A percentile compares a stretch with the other conserved stretches of the same genome.
Evolutionary conservation across 495 filamentous ascomycete species (phyloP).

Genomic region (Penicillium macrosclerotiorum): DNA sequence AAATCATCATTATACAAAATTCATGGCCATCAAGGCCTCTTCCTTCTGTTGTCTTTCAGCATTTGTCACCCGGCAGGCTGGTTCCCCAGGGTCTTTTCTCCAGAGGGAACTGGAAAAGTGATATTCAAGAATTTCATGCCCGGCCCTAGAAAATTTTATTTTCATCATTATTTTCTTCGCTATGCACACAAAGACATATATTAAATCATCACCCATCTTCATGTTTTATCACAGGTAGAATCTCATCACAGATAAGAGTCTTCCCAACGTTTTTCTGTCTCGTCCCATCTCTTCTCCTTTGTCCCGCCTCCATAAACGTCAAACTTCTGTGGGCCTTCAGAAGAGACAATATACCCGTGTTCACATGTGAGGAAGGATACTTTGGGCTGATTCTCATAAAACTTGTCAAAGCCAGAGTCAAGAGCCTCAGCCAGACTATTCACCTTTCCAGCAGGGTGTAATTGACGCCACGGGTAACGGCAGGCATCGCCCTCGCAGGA

Average conservation of each 20-base stretch:
- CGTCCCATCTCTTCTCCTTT: slow-evolving; percentile 9
- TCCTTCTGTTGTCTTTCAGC: too few species aligned
- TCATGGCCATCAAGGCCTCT: too few species aligned
- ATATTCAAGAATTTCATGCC: too few species aligned
- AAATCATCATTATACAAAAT: too few species aligned
- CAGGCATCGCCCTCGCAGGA: slow-evolving; percentile 54
- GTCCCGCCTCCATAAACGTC: slow-evolving; percentile 18
- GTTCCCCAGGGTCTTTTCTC: too few species aligned
- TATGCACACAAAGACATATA: too few species aligned
- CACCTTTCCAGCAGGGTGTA: slow-evolving; percentile 52
- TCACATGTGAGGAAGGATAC: slow-evolving; percentile 59
- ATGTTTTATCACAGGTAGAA: too few species aligned
- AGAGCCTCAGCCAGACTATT: slow-evolving; percentile 38
- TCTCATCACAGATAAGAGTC: slow-evolving; percentile 12
- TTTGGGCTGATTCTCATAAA: slow-evolving; percentile 53
- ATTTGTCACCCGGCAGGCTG: too few species aligned
- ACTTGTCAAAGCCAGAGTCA: slow-evolving; percentile 49
- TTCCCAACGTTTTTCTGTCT: slow-evolving; percentile 10
- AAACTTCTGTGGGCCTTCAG: slow-evolving; percentile 55
- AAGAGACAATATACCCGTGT: slow-evolving; percentile 55
- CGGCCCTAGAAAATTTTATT: too few species aligned
- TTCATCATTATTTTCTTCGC: too few species aligned
- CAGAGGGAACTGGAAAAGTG: too few species aligned
- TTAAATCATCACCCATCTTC: too few species aligned
- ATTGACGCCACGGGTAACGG: slow-evolving; percentile 50